Base-by-base conservation (phyloP, 2,329 filamentous ascomycete genomes). In the Tolypocladium sp. region DNA sequence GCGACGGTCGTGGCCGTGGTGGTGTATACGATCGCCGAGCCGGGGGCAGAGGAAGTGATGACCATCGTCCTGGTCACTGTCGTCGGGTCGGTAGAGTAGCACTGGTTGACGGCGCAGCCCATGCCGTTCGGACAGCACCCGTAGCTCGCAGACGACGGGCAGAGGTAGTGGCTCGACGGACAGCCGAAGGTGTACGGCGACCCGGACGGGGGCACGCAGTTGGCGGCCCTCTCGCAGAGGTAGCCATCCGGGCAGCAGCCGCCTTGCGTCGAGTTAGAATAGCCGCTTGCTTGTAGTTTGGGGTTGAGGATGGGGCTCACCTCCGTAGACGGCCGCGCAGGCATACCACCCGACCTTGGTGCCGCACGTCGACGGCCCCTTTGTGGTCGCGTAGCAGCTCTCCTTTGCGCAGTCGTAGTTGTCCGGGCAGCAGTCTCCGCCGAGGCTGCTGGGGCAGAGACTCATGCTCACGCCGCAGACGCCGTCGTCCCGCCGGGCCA, bases 101-200 rank as follows among this genome's bases (percentile, higher is more conserved):
- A 86, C 55, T 72, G 68, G 30, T 70, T 70, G 33, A 65, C 59
- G 2, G 74, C 82, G 64, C 83, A 86, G 33, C 69, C 77, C 73
- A 80, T 76, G 5, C 77, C 78, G 54, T 69, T 75, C 2, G 69
- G 69, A 65, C 83, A 86, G 62, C 83, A 85, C 0, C 82, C 82
- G 59, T 76, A 80, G 57, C 77, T 77, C 4, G 80, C 63, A 1
- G 78, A 80, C 6, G 77, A 64, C 1, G 83, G 77, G 59, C 83
- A 85, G 4, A 77, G 70, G 58, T 74, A 79, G 54, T 76, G 79
- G 60, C 70, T 74, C 2, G 71, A 62, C 7, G 75, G 74, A 57
- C 82, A 85, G 20, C 68, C 71, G 58, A 71, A 68, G 9, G 72
- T 73, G 37, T 68, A 70, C 0, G 76, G 66, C 6, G 70, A 67